A percentile compares a stretch with the other conserved stretches of the same genome.
These are phyloP conservation scores for Saitoella complicata DNA, from an alignment of 805 yeast species.

Conservation along the genomic window DNA sequence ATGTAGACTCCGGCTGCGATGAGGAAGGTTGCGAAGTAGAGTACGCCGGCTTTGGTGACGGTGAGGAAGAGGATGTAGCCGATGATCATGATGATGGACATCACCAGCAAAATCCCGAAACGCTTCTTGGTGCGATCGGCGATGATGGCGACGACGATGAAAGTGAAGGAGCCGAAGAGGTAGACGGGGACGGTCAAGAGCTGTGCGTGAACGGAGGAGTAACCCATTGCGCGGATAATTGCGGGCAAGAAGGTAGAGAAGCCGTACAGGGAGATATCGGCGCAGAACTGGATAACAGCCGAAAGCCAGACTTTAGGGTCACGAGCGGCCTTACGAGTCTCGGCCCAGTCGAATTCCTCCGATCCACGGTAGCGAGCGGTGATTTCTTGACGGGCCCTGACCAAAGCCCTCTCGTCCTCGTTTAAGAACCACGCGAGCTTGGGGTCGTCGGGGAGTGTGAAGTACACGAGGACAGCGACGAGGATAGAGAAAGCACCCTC, in stretches of 20 bases:
- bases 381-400: conserved; percentile 17
- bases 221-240: neutral
- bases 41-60: neutral
- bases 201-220: conserved; percentile 41
- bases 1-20: conserved; percentile 1
- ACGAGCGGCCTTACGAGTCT: neutral
- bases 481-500: conserved; percentile 29
- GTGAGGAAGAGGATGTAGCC: neutral
- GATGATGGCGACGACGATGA: conserved; percentile 40
- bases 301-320: conserved; percentile 2
- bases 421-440: conserved; percentile 42
- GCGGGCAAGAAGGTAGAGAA: conserved; percentile 1
- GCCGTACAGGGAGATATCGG: conserved; percentile 25
- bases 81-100: conserved; percentile 22
- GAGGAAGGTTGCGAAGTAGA: conserved; percentile 1
- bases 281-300: conserved; percentile 1
- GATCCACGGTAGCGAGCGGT: neutral
- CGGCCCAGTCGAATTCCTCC: neutral
- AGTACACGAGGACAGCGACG: conserved; percentile 23
- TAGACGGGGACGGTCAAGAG: conserved; percentile 73
- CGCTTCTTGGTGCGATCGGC: conserved; percentile 39
- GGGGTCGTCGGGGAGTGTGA: conserved; percentile 52
- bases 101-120: conserved; percentile 14
- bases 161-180: conserved; percentile 53
- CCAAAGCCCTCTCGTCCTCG: conserved; percentile 32